Base-by-base conservation (phyloP, 345 rosid species). In the Aegle marmelos region DNA sequence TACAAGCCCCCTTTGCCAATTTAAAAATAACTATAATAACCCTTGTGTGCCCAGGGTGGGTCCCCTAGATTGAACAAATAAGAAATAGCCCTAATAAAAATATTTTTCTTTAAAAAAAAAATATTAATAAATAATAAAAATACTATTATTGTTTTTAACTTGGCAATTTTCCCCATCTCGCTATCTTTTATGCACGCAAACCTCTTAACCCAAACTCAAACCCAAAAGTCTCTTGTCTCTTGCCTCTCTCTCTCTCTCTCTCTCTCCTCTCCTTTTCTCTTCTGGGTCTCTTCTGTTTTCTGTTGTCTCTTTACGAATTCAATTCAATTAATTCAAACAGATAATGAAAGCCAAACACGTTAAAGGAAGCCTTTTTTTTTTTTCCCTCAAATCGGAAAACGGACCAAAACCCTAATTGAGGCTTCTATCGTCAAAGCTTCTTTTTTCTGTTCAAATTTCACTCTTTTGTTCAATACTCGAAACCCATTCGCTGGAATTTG, bases 211-310 rank as follows among this genome's bases (percentile, higher is more conserved):
- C 14, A 70, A 48, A 14, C 37, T n/a, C 73, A 7, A 70, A 34
- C 36, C 41, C n/a, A 9, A 22, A 30, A 19, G 22, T 27, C 22
- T 45, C 33, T 41, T 6, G 73, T 2, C 65, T 27, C 0, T 69
- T 34, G n/a, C 9, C 21, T 34, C 0, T 65, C 45, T 65, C 45
- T 21, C 0, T 41, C 4, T 41, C 45, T 41, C 0, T 39, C 45
- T 39, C 48, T 39, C 10, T 39, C 50, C 17, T 45, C n/a, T n/a
- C n/a, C n/a, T 45, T 34, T 34, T 65, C 69, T 65, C 45, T 34
- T 65, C 69, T 34, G 69, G 69, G 45, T 65, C 69, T 65, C 25
- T 65, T 65, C 24, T 34, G 66, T 62, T 62, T 62, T 7, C 66
- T 16, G 7, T 62, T 28, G 27, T 16, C 39, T 13, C 21, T 16